These are phyloP conservation scores for Backusella westeae DNA, from an alignment of 192 early-diverging fungal species.

Conservation along the genomic window DNA sequence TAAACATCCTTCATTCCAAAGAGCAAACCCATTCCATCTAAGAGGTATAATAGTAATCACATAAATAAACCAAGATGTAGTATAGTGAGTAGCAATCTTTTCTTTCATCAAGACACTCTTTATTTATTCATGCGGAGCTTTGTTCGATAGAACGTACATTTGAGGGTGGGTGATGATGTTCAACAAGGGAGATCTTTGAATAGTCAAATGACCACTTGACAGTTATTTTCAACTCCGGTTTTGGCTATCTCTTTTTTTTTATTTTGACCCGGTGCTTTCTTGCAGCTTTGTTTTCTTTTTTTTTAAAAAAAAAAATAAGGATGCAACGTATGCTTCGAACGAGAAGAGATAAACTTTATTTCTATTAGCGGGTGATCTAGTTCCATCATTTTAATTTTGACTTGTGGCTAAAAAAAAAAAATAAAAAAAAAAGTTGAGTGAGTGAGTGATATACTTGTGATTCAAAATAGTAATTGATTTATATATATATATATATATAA, in stretches of 20 bases:
- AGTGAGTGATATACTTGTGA: not conserved
- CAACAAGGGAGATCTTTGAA: not conserved
- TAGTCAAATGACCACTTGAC: not conserved
- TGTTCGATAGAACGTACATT: not conserved
- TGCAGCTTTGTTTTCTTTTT: constrained; percentile 5
- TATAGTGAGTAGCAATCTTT: not conserved
- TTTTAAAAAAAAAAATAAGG: not conserved
- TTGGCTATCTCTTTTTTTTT: not conserved
- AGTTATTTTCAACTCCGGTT: not conserved
- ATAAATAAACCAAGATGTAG: not conserved
- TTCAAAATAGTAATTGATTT: not conserved
- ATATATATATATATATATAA: not conserved
- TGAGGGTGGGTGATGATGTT: not conserved
- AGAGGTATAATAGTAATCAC: not conserved
- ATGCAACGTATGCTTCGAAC: not conserved
- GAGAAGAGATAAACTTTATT: constrained; percentile 1
- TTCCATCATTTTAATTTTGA: not conserved
- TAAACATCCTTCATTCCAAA: constrained; percentile 2
- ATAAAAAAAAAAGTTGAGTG: not conserved
- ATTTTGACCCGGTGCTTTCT: not conserved
- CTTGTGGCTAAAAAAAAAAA: not conserved
- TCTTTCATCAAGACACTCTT: not conserved
- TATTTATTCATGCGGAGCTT: not conserved
- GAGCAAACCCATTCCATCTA: not conserved
- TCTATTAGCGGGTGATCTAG: not conserved